Evolutionary conservation across 2,329 filamentous ascomycete genomes (phyloP), one percentile per base, ranked within the genome.

Genomic region (Colletotrichum gigasporum): DNA sequence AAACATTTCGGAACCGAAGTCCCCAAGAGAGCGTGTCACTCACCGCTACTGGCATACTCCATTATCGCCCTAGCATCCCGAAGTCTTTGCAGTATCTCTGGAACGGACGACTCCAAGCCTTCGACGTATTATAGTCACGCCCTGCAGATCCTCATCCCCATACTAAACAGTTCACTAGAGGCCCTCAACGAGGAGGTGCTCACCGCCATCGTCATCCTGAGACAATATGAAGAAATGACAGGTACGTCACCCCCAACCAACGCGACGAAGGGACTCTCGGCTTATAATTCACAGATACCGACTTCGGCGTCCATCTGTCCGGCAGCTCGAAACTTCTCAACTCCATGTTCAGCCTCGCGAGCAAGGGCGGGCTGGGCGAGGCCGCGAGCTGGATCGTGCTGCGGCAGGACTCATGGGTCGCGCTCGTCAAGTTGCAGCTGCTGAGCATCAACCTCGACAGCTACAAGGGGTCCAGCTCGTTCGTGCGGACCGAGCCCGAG

Each of bases 321-420:
- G 72, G 72, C 4, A 72, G 71, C 35, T 69, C 72, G 0, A 67
- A 68, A 16, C 55, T 74, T 0, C 61, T 74, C 24, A 72, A 71
- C 28, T 68, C 68, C 1, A 75, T 72, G 28, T 72, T 73, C 10
- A 67, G 65, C 24, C 68, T 75, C 2, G 68, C 68, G 10, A 68
- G 67, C 37, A 69, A 73, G 14, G 72, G 73, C 5, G 74, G 78
- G 0, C 73, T 82, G n/a, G 76, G 78, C 2, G 77, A 79, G 54
- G 79, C 79, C 6, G 75, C 78, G 1, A 81, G 79, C 67, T 83
- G 82, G 76, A 77, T 83, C 4, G 81, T 82, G 7, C 72, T 83
- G 26, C 75, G 83, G 11, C 82, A 84, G 69, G 82, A 84, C 67
- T 76, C 84, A 6, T 81, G 83, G 62, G 78, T 82, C 20, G 80